A percentile compares a stretch with the other conserved stretches of the same genome.
Conservation (phyloP, 164 flowering plant genomes). For the Aristolochia californica region DNA sequence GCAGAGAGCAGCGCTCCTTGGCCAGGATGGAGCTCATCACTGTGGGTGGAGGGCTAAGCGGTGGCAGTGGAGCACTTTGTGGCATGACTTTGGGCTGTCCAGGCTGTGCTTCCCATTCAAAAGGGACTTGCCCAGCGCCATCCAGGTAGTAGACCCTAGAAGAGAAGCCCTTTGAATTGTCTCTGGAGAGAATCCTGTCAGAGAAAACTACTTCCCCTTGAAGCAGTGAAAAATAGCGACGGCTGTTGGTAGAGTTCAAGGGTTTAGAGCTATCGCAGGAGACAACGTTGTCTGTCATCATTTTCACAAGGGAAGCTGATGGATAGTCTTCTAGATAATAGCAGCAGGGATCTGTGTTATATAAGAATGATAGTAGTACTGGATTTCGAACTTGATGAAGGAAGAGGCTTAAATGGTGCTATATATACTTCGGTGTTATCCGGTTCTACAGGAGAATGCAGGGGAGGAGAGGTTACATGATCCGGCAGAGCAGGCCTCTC, state of each 20-base stretch:
- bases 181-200: slow-evolving; percentile 6
- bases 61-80: slow-evolving; percentile 1
- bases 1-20: not conserved
- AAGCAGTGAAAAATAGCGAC: slow-evolving; percentile 2
- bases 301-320: not conserved
- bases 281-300: not conserved
- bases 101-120: slow-evolving; percentile 10
- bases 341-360: too few relatives aligned
- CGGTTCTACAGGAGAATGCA: not conserved
- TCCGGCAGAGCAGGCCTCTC: not conserved
- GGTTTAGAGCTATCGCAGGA: not conserved
- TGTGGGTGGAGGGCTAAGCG: slow-evolving; percentile 10
- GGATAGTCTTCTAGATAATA: not conserved
- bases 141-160: slow-evolving; percentile 7
- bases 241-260: not conserved
- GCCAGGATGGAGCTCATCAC: not conserved
- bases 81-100: slow-evolving; percentile 6
- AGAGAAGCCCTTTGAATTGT: slow-evolving; percentile 4
- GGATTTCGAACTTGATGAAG: not conserved
- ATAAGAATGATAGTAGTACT: not conserved
- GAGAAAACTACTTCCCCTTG: slow-evolving; percentile 8
- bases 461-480: not conserved
- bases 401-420: not conserved
- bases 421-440: too few relatives aligned
- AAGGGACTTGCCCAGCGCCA: slow-evolving; percentile 4